phyloP scores from a whole-genome alignment of 257 asterid genomes.

The Primulina eburnea region DNA sequence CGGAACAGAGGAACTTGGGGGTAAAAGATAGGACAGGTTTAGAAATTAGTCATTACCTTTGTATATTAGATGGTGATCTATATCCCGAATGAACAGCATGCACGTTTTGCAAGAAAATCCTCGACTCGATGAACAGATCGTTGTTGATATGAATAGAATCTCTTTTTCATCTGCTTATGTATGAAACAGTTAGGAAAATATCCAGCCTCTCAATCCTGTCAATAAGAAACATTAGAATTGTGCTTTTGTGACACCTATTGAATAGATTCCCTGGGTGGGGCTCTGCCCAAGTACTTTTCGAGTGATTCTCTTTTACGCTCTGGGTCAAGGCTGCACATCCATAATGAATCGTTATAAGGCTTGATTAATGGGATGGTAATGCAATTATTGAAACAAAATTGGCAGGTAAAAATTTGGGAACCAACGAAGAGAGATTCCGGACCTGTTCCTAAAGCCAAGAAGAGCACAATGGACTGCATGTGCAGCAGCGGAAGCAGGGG shows the following conservation, averaged over 20 bases:
- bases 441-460: slow-evolving; percentile 95
- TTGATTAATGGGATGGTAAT: slow-evolving; percentile 1
- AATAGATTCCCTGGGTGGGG: slow-evolving; percentile 50
- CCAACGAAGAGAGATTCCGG: slow-evolving; percentile 17
- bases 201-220: slow-evolving; percentile 12
- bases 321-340: slow-evolving; percentile 85
- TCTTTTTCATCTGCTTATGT: slow-evolving; percentile 5
- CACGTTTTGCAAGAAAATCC: background rate
- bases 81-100: slow-evolving; percentile 18
- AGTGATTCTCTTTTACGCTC: slow-evolving; percentile 86
- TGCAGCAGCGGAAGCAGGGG: slow-evolving; percentile 93
- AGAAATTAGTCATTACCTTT: slow-evolving; percentile 8
- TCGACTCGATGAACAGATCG: slow-evolving; percentile 19
- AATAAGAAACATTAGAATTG: background rate
- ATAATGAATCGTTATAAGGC: slow-evolving; percentile 17
- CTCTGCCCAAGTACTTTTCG: slow-evolving; percentile 77
- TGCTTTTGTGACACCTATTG: slow-evolving; percentile 38
- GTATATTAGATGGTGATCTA: slow-evolving; percentile 15
- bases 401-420: slow-evolving; percentile 4
- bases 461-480: slow-evolving; percentile 84
- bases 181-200: slow-evolving; percentile 2
- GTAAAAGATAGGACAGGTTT: background rate
- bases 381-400: background rate
- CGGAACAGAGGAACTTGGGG: slow-evolving; percentile 7
- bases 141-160: slow-evolving; percentile 6